Base-by-base conservation (phyloP, 192 early-diverging fungal genomes). In the Thoreauomyces humboldtii region DNA sequence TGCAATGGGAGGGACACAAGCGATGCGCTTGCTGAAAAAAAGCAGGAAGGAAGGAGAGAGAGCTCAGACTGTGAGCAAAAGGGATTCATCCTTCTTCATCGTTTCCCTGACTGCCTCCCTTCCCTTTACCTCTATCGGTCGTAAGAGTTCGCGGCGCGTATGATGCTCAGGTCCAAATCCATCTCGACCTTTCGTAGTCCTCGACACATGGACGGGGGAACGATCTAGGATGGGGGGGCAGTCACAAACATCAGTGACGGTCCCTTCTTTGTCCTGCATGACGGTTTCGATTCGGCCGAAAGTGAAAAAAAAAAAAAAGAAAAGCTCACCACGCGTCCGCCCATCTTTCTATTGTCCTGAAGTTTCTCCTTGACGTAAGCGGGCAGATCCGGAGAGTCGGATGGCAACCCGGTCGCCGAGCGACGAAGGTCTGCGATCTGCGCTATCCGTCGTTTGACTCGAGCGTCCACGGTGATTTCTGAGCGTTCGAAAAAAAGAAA, bases 261-360 rank as follows among this genome's bases (percentile, higher is more conserved):
- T 12, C 9, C 38, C 17, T n/a, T n/a, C n/a, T n/a, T n/a, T n/a
- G n/a, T n/a, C n/a, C n/a, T n/a, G n/a, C n/a, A n/a, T n/a, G n/a
- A n/a, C n/a, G n/a, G n/a, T n/a, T n/a, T n/a, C n/a, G n/a, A n/a
- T n/a, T n/a, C n/a, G n/a, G n/a, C n/a, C n/a, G n/a, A n/a, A 17
- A 17, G 38, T 41, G 17, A 41, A 9, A 9, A 50, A 9, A 50
- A 50, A 9, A 50, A 50, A 50, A 50, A 9, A 29, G 24, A 28
- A 32, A 37, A 42, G 29, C 64, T 66, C 33, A 66, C 64, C 51
- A 66, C 53, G 15, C 53, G 64, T 15, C 64, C 64, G n/a, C 64
- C 64, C 17, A 29, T 32, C 29, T 54, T 27, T 41, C 45, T 22
- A 24, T 66, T 66, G 1, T 55, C 64, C 31, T 9, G 11, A 24